Evolutionary conservation across 1,284 basidiomycete genomes (phyloP), one percentile per base, ranked within the genome.

Genomic region (Tremellales sp.): DNA sequence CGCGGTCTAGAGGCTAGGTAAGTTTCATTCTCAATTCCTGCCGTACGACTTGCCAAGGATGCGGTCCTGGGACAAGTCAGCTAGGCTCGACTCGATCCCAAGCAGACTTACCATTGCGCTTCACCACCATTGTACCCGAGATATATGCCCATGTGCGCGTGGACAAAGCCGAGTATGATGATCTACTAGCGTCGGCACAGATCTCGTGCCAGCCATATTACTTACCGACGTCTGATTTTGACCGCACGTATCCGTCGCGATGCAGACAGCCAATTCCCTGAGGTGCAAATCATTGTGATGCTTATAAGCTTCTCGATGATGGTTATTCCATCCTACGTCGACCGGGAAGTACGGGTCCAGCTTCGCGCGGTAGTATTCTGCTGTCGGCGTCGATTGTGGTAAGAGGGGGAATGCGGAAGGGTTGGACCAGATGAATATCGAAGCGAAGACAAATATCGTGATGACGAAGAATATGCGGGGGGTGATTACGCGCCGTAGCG

Each of bases 221-320:
- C 47, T 49, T 39, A 49, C 47, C 16, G 32, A 44, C 3, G 47
- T 49, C 27, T 49, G 47, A 32, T 49, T 49, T 16, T 49, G 35
- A 26, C 47, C 35, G 25, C 47, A 49, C 5, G 47, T 49, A 40
- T 49, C 27, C 16, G 47, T 49, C 18, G 47, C 47, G 10, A 38
- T 35, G 39, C 47, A 49, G 16, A 49, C 47, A 5, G 47, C 47
- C 26, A 49, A 31, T 18, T 49, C 42, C 27, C 47, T 44, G 38
- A 49, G 19, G 16, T 49, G 22, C 16, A 14, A 26, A 4, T 49
- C 47, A 16, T 42, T 39, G 21, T 49, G 32, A 16, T 26, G 33
- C 31, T 49, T 49, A 22, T 49, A 49, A 35, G 44, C 47, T 13
- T 49, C 47, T 38, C 47, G 39, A 32, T 41, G 38, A 24, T 42